Conservation (phyloP, 169 alveolate species). For the Theileria sp. region DNA sequence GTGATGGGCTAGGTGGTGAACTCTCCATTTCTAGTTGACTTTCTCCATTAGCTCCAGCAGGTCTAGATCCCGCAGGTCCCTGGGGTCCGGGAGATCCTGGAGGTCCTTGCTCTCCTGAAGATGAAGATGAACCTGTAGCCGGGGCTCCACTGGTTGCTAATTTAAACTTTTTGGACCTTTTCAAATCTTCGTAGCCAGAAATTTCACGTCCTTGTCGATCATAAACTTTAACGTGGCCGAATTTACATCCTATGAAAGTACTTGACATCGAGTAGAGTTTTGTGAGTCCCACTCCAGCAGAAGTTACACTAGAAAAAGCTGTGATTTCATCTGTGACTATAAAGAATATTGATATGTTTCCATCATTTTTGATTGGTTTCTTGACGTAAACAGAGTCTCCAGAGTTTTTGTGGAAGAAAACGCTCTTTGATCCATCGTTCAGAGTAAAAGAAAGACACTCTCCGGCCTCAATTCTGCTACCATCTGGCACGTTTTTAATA, state of each 20-base stretch:
- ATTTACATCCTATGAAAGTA: constrained; percentile 40
- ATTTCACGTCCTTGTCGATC: constrained; percentile 18
- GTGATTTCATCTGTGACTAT: constrained; percentile 31
- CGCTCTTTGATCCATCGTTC: constrained; percentile 32
- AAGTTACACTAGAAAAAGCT: constrained; percentile 35
- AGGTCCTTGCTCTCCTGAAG: background rate
- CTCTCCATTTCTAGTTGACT: background rate
- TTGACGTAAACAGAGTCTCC: constrained; percentile 55
- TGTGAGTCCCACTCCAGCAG: constrained; percentile 15
- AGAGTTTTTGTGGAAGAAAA: constrained; percentile 56
- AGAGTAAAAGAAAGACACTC: constrained; percentile 54
- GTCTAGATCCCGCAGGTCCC: background rate
- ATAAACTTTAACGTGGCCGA: constrained; percentile 37
- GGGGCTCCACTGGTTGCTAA: background rate
- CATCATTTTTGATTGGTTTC: constrained; percentile 13
- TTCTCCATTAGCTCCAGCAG: background rate
- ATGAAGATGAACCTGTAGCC: background rate
- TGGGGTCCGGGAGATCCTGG: background rate
- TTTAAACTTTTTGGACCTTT: background rate
- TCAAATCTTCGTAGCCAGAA: background rate
- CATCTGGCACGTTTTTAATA: constrained; percentile 32
- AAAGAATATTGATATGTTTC: constrained; percentile 23
- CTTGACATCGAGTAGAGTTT: constrained; percentile 53
- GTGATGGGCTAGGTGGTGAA: background rate
- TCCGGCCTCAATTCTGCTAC: constrained; percentile 53